A percentile compares a stretch with the other conserved stretches of the same genome.
Evolutionary conservation across 345 rosid species (phyloP).

Genomic region (Syzygium grande): DNA sequence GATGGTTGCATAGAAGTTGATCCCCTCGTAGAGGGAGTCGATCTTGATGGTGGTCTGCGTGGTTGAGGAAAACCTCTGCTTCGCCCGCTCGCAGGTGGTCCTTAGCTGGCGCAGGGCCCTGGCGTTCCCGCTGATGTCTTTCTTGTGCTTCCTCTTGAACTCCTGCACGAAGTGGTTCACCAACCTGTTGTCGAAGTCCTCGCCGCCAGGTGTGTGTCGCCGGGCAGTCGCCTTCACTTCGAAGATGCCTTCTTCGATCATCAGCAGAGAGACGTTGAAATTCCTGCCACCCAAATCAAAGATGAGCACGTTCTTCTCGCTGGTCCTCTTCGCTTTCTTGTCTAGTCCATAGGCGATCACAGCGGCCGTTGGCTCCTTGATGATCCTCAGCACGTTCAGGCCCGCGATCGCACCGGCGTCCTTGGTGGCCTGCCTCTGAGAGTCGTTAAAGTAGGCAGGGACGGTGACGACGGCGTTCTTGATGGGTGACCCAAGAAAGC

Average conservation of each 20-base stretch:
- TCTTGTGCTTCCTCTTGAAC: not conserved
- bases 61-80: not conserved
- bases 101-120: not conserved
- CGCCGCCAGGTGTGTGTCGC: not conserved
- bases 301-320: not conserved
- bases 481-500: constrained; percentile 1
- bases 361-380: not conserved
- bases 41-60: not conserved
- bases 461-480: not conserved
- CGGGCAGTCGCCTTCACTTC: not conserved
- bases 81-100: not conserved
- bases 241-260: not conserved
- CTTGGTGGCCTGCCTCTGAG: not conserved
- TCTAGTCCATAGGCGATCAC: not conserved
- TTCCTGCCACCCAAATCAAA: not conserved
- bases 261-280: not conserved
- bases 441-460: not conserved
- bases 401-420: not conserved
- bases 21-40: not conserved
- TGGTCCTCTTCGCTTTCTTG: not conserved
- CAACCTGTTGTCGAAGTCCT: not conserved
- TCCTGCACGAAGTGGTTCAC: not conserved
- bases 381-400: not conserved
- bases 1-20: not conserved
- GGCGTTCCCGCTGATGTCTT: not conserved